These are phyloP conservation scores for Aspergillus japonicus DNA, from an alignment of 2,329 filamentous ascomycete genomes.

Conservation along the genomic window DNA sequence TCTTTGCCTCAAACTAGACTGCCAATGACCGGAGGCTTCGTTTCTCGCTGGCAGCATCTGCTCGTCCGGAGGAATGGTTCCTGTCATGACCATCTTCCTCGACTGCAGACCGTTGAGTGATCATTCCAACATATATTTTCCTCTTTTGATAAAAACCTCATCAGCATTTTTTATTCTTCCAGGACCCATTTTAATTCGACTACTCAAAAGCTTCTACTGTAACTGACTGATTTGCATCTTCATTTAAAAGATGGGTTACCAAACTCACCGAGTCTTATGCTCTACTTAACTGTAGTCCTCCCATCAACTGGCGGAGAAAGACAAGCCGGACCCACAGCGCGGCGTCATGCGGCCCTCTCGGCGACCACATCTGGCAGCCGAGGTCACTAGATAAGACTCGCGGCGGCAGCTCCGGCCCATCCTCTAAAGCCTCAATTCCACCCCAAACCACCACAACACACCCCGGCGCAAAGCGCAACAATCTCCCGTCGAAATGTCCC, in stretches of 20 bases:
- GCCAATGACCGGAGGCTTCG: not conserved
- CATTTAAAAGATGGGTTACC: too few species aligned
- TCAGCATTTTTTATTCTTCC: too few species aligned
- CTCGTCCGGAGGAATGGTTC: slow-evolving; percentile 38
- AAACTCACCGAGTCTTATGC: too few species aligned
- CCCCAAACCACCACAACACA: too few species aligned
- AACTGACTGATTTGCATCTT: too few species aligned
- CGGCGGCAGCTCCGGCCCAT: not conserved
- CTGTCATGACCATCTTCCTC: slow-evolving; percentile 23
- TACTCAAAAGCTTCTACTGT: too few species aligned
- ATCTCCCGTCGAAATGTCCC: slow-evolving; percentile 57
- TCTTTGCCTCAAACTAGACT: too few species aligned
- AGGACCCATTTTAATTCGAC: too few species aligned
- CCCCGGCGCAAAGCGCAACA: too few species aligned
- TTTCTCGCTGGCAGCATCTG: slow-evolving; percentile 22
- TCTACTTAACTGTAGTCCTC: too few species aligned
- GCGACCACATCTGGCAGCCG: not conserved
- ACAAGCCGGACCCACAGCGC: not conserved
- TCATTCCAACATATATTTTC: too few species aligned
- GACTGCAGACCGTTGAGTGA: not conserved
- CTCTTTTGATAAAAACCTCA: too few species aligned
- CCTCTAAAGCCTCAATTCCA: not conserved
- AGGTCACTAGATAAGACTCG: not conserved
- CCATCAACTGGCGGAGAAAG: not conserved
- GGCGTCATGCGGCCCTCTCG: not conserved